phyloP scores from a whole-genome alignment of 352 stramenopile species.

The Globisporangium splendens region DNA sequence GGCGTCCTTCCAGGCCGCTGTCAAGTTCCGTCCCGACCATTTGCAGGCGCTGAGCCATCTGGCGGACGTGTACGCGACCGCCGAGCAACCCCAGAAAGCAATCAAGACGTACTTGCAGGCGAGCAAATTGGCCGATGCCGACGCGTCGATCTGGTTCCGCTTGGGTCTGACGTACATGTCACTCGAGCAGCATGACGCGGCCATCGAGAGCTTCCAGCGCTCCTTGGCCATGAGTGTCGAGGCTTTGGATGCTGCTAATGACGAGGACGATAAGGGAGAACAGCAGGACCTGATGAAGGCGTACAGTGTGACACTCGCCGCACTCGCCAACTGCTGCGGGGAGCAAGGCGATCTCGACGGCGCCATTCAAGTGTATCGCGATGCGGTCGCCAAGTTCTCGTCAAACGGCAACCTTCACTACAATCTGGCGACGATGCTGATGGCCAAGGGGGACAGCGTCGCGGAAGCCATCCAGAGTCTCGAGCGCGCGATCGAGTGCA shows the following conservation, averaged over 20 bases:
- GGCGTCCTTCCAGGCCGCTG: conserved; percentile 36
- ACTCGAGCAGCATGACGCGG: conserved; percentile 28
- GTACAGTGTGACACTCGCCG: conserved; percentile 47
- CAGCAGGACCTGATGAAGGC: conserved; percentile 29
- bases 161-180: conserved; percentile 35
- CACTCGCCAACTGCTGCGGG: conserved; percentile 49
- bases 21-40: conserved; percentile 35
- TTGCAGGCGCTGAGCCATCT: conserved; percentile 45
- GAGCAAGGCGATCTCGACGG: conserved; percentile 50
- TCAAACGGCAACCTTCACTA: conserved; percentile 56
- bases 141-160: conserved; percentile 57
- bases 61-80: conserved; percentile 38
- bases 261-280: conserved; percentile 9
- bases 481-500: conserved; percentile 39
- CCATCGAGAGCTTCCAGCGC: conserved; percentile 32
- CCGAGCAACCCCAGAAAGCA: conserved; percentile 28
- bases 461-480: conserved; percentile 25
- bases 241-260: conserved; percentile 14
- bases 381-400: conserved; percentile 32
- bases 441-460: conserved; percentile 24
- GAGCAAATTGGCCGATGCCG: conserved; percentile 25
- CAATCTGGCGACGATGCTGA: conserved; percentile 69
- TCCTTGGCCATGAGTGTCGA: conserved; percentile 26
- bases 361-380: conserved; percentile 43
- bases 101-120: conserved; percentile 36